Evolutionary conservation across 768 basidiomycete species (phyloP), one percentile per base, ranked within the genome.

Genomic region (Psilocybe subaeruginosa): DNA sequence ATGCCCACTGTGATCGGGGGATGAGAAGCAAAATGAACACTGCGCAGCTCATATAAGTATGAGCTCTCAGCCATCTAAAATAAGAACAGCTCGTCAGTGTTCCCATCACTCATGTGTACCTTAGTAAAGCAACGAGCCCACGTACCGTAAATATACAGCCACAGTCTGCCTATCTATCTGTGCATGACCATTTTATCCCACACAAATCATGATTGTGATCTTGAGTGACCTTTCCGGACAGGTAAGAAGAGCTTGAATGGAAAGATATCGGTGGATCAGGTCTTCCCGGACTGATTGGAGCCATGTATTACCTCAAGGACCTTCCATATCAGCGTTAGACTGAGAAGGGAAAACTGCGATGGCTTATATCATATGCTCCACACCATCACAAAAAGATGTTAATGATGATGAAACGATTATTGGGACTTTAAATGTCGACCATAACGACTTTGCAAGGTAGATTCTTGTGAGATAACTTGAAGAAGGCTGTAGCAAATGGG

Each of bases 1-100:
- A 53, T 53, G 33, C 33, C 33, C 51, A 35, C 51, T n/a, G 51
- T 35, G 51, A 53, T 53, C 51, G 51, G 33, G 51, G 51, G 51
- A 17, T 53, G 33, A 35, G 33, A 53, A 17, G 16, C n/a, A 37
- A 35, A 16, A 53, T 9, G n/a, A 35, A 16, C 16, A 31, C 31
- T 14, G 16, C 12, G 14, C 30, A 35, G 33, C 14, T 37, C 51
- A 33, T 53, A 53, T 53, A 53, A 33, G 33, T 51, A 53, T 17
- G 51, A 53, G 8, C n/a, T n/a, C 14, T n/a, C 14, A 35, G 19
- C 14, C 3, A 9, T 14, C n/a, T n/a, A 35, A 35, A 53, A 35
- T 35, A 53, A 33, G n/a, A 23, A 53, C n/a, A 29, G 14, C 12
- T 27, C 5, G 30, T 53, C 12, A 37, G 11, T 30, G 51, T 35